phyloP scores from a whole-genome alignment of 768 basidiomycete genomes.

The Hypsizygus marmoreus region DNA sequence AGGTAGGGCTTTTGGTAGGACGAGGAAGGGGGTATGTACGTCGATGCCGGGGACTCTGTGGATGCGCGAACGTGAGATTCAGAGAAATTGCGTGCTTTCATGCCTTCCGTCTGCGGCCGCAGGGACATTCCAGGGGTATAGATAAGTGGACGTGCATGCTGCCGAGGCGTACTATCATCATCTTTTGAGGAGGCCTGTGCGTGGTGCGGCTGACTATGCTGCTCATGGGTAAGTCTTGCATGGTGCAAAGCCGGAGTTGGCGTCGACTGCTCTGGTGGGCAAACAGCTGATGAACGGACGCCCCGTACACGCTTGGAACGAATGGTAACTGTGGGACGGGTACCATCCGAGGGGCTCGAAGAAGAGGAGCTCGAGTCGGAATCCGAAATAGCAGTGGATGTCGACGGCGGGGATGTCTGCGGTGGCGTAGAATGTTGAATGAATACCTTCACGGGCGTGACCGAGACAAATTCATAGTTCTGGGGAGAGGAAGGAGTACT shows the following conservation, averaged over 20 bases:
- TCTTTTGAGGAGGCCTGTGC: conserved; percentile 9
- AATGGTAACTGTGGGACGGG: conserved; percentile 33
- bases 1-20: conserved; percentile 42
- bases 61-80: conserved; percentile 30
- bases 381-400: conserved; percentile 19
- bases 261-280: conserved; percentile 43
- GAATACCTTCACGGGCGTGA: conserved; percentile 26
- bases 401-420: conserved; percentile 8
- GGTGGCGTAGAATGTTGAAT: conserved; percentile 31
- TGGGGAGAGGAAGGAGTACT: conserved; percentile 20
- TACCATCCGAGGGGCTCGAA: conserved; percentile 37
- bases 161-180: conserved; percentile 30
- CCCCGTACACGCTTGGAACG: conserved; percentile 39
- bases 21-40: conserved; percentile 26
- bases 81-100: conserved; percentile 28
- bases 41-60: conserved; percentile 21
- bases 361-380: conserved; percentile 38
- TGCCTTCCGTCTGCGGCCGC: conserved; percentile 29
- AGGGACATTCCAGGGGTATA: conserved; percentile 44
- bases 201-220: conserved; percentile 10
- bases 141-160: conserved; percentile 31
- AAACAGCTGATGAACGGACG: conserved; percentile 23
- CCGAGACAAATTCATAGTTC: conserved; percentile 19
- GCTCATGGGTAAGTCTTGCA: conserved; percentile 14
- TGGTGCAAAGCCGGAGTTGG: conserved; percentile 38